Percentiles rank a stretch among this genome's conserved stretches.
Evolutionary conservation across 2,329 filamentous ascomycete species (phyloP).

Genomic region (Hymenoscyphus repandus): DNA sequence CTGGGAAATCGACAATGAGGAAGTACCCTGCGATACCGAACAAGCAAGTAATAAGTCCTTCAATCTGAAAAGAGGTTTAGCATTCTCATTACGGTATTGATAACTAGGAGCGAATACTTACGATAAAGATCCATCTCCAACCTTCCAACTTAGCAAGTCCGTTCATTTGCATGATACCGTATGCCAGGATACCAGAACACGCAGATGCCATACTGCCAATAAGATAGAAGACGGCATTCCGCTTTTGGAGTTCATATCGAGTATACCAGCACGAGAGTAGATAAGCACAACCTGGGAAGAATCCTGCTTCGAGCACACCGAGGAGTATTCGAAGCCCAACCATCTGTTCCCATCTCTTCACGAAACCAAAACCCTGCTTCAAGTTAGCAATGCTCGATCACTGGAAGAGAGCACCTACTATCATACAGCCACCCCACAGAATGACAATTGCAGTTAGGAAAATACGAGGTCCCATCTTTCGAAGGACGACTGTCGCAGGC

Average conservation of each 20-base stretch:
- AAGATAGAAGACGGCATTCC: slow-evolving; percentile 65
- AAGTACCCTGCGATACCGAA: slow-evolving; percentile 48
- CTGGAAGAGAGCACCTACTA: slow-evolving; percentile 24
- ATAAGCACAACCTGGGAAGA: slow-evolving; percentile 37
- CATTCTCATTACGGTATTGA: background rate
- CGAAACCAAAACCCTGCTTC: slow-evolving; percentile 32
- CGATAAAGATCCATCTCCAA: slow-evolving; percentile 44
- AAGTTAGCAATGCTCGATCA: background rate
- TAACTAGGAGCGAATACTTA: slow-evolving; percentile 3
- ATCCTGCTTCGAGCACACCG: slow-evolving; percentile 27
- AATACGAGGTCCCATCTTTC: slow-evolving; percentile 57
- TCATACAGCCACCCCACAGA: slow-evolving; percentile 40
- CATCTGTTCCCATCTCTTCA: slow-evolving; percentile 25
- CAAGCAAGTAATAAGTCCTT: slow-evolving; percentile 48
- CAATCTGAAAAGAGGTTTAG: slow-evolving; percentile 34
- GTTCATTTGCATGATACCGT: slow-evolving; percentile 48
- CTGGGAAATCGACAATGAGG: slow-evolving; percentile 60
- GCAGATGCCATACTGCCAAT: slow-evolving; percentile 62
- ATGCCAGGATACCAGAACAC: slow-evolving; percentile 65
- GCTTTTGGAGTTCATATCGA: slow-evolving; percentile 61
- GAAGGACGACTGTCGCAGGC: slow-evolving; percentile 63
- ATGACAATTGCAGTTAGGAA: slow-evolving; percentile 47
- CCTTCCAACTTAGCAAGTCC: slow-evolving; percentile 23
- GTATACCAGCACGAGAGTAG: slow-evolving; percentile 38
- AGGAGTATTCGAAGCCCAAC: slow-evolving; percentile 26